Percentiles rank a stretch among this genome's conserved stretches.
phyloP scores from a whole-genome alignment of 129 eudicot species.

The Rutidosis leptorrhynchoides region DNA sequence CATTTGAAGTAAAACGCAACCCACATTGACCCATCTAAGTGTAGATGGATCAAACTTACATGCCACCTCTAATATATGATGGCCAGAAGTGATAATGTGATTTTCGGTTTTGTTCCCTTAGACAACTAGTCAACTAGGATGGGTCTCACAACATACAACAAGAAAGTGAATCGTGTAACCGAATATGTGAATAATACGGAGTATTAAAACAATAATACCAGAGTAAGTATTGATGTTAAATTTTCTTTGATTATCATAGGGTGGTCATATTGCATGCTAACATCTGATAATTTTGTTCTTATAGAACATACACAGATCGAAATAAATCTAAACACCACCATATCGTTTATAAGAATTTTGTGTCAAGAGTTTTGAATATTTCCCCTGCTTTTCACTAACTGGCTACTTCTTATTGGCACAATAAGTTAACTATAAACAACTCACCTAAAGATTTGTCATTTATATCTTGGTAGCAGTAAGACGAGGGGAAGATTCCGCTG shows the following conservation, averaged over 20 bases:
- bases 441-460: conserved; percentile 72
- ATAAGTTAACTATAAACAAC: conserved; percentile 17
- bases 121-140: not conserved
- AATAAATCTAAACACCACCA: not conserved
- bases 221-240: not conserved
- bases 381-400: not conserved
- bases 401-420: not conserved
- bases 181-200: not conserved
- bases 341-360: not conserved
- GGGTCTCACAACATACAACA: not conserved
- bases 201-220: not conserved
- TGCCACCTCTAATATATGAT: not conserved
- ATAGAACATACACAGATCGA: not conserved
- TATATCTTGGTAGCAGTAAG: conserved; percentile 51
- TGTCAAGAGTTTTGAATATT: not conserved
- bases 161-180: conserved; percentile 1
- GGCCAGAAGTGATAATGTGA: not conserved
- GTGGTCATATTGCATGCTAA: not conserved
- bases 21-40: not conserved
- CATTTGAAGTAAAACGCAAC: not conserved
- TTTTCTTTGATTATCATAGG: not conserved
- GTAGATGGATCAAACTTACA: not conserved
- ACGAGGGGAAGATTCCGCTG: conserved; percentile 69
- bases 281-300: not conserved
- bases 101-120: not conserved